Evolutionary conservation across 352 stramenopile genomes (phyloP).

Genomic region (Phytophthora aleatoria): DNA sequence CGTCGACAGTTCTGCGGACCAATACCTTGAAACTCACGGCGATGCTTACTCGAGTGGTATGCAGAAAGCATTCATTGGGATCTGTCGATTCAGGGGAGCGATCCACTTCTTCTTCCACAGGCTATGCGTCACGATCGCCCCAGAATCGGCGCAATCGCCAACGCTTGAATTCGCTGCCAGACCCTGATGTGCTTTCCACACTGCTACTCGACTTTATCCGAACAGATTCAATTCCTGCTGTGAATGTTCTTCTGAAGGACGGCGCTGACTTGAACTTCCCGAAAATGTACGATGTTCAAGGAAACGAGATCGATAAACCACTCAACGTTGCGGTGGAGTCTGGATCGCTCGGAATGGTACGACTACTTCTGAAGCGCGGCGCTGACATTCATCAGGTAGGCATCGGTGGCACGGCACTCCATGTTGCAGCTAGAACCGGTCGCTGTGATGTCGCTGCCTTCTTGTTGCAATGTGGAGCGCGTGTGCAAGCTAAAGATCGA

Average conservation of each 20-base stretch:
- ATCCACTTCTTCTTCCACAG: not conserved
- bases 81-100: conserved; percentile 1
- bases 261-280: conserved; percentile 76
- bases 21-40: conserved; percentile 61
- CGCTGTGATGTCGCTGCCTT: conserved; percentile 82
- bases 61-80: conserved; percentile 39
- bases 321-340: conserved; percentile 65
- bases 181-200: conserved; percentile 64
- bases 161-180: conserved; percentile 57
- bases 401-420: conserved; percentile 60
- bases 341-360: conserved; percentile 74
- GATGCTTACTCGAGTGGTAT: conserved; percentile 61
- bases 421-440: conserved; percentile 58
- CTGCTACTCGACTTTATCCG: conserved; percentile 79
- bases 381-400: conserved; percentile 69
- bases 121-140: conserved; percentile 8
- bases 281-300: conserved; percentile 45
- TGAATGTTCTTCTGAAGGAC: conserved; percentile 75
- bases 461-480: conserved; percentile 77
- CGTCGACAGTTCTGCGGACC: conserved; percentile 42
- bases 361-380: conserved; percentile 77
- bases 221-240: conserved; percentile 71
- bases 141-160: conserved; percentile 29
- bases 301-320: conserved; percentile 67
- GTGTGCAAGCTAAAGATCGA: conserved; percentile 53